A percentile compares a stretch with the other conserved stretches of the same genome.
Conservation (phyloP, 495 filamentous ascomycete species). For the Podospora didyma region DNA sequence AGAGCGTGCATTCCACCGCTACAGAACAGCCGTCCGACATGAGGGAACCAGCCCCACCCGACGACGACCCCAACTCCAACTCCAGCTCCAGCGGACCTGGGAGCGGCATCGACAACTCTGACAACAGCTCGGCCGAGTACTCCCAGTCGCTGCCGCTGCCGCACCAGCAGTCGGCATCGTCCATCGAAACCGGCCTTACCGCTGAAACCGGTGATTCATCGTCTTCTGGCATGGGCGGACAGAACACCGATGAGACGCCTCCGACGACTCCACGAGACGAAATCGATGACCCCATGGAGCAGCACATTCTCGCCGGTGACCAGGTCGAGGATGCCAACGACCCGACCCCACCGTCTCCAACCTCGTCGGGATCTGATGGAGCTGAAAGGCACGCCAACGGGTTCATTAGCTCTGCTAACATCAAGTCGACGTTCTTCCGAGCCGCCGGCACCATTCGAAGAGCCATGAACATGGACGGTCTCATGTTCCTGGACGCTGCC, state of each 20-base stretch:
- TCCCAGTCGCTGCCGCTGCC: neutral
- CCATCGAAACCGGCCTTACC: slow-evolving; percentile 24
- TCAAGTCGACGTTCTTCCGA: slow-evolving; percentile 35
- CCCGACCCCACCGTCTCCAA: neutral
- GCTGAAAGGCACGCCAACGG: slow-evolving; percentile 16
- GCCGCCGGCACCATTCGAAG: slow-evolving; percentile 45
- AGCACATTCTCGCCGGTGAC: too few relatives aligned
- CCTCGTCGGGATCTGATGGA: neutral
- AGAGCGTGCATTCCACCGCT: neutral
- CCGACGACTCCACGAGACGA: slow-evolving; percentile 17
- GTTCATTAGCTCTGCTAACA: slow-evolving; percentile 29
- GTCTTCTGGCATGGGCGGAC: neutral
- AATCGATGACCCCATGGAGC: slow-evolving; percentile 9
- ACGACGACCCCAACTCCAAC: too few relatives aligned
- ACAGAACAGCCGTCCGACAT: neutral
- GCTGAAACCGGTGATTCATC: slow-evolving; percentile 11
- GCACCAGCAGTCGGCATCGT: slow-evolving; percentile 15
- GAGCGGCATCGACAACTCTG: neutral
- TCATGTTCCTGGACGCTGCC: slow-evolving; percentile 44
- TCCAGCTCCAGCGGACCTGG: too few relatives aligned
- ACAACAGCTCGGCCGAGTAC: neutral
- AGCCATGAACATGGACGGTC: slow-evolving; percentile 46
- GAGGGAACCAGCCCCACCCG: neutral
- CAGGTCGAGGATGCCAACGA: neutral
- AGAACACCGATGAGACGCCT: slow-evolving; percentile 7